Evolutionary conservation across 345 rosid genomes (phyloP), one percentile per base, ranked within the genome.

Genomic region (Heritiera fomes): DNA sequence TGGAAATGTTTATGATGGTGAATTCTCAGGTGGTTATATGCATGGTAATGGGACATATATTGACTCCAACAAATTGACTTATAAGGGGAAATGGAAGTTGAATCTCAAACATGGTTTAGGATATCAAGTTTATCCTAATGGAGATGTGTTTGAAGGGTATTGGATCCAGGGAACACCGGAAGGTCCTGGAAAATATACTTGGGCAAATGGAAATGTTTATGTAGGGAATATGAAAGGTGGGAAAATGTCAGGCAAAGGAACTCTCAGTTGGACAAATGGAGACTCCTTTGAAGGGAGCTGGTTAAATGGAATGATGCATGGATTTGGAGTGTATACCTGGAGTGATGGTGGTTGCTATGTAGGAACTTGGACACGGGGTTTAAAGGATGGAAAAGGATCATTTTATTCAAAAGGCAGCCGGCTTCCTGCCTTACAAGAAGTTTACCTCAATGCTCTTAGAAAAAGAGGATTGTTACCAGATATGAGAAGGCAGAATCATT

Each of bases 191-290:
- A 96, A 89, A 85, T 96, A 96, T 86, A 88, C 86, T 45, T 96
- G 99, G 99, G 95, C 89, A 76, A 94, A 91, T 70, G 88, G 92
- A 52, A 93, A 96, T 78, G 81, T 88, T 12, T 93, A 92, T 84
- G 75, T 86, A 5, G 98, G 99, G 74, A 87, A 91, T 84, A 96
- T 96, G 94, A 94, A 91, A 84, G 93, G 90, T 70, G 97, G 98
- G n/a, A 92, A 92, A 85, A 96, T 92, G 98, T 91, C 97, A 0
- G 98, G 98, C 20, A 96, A 91, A 80, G 98, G 98, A 75, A 96
- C 91, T 62, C 85, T 96, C 66, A 89, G 97, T 68, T 92, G 98
- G 98, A 87, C 59, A 78, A 91, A 87, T 34, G 94, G 95, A 3
- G 93, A 93, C 76, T 92, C 94, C 1, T 96, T 87, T 76, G 99